Conservation (phyloP, 2,329 filamentous ascomycete genomes). For the Colletotrichum lini region DNA sequence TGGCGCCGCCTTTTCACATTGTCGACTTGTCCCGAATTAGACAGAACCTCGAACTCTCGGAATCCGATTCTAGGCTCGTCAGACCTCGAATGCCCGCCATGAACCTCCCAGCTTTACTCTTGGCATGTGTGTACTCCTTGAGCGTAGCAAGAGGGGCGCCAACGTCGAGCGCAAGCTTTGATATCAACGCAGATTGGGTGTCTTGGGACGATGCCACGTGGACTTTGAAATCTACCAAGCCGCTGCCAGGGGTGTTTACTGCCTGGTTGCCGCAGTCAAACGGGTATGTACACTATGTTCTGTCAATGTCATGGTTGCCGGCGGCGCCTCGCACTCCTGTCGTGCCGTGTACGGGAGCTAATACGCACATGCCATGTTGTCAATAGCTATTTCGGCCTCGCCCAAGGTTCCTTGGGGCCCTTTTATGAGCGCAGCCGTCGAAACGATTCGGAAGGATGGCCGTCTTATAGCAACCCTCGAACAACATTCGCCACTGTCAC, state of each 20-base stretch:
- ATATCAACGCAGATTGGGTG: conserved; percentile 28
- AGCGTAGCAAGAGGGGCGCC: conserved; percentile 15
- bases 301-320: background rate
- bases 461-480: conserved; percentile 22
- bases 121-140: background rate
- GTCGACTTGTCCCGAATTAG: background rate
- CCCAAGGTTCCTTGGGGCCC: conserved; percentile 22
- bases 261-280: conserved; percentile 25
- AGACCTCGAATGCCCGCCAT: background rate
- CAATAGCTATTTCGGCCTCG: conserved; percentile 23
- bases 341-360: background rate
- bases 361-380: background rate
- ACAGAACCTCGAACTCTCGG: background rate
- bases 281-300: conserved; percentile 5
- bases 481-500: conserved; percentile 22
- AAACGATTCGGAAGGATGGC: conserved; percentile 20
- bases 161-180: conserved; percentile 14
- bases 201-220: conserved; percentile 23
- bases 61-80: background rate
- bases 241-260: conserved; percentile 22
- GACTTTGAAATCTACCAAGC: conserved; percentile 25
- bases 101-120: background rate
- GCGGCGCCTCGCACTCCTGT: no score
- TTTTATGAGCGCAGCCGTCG: conserved; percentile 25
- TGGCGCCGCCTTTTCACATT: background rate